Conservation (phyloP, 805 yeast species). For the Cyberlindnera samutprakarnensis region DNA sequence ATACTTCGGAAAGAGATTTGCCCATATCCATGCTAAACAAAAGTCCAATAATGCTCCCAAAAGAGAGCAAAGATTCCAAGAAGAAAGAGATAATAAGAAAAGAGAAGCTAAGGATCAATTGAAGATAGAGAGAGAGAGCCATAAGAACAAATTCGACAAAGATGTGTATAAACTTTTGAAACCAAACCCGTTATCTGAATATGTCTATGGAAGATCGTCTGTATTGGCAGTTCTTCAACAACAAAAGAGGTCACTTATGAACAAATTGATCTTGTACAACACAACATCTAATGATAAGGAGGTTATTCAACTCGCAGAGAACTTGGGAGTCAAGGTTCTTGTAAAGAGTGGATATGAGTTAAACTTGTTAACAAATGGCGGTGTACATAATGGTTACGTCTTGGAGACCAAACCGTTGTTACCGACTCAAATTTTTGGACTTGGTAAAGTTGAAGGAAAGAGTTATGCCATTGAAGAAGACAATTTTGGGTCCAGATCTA, state of each 20-base stretch:
- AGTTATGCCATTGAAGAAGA: constrained; percentile 18
- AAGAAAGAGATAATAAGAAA: constrained; percentile 11
- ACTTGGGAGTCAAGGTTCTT: constrained; percentile 13
- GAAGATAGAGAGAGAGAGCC: constrained; percentile 11
- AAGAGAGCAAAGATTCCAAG: constrained; percentile 16
- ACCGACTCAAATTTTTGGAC: constrained; percentile 22
- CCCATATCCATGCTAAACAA: constrained; percentile 53
- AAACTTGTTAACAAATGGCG: constrained; percentile 53
- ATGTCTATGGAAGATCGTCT: constrained; percentile 69
- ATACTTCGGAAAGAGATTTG: constrained; percentile 55
- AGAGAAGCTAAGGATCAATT: constrained; percentile 3
- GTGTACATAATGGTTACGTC: constrained; percentile 77
- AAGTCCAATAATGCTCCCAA: constrained; percentile 11
- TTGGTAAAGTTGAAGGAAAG: constrained; percentile 16
- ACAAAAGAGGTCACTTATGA: constrained; percentile 44
- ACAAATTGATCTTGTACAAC: constrained; percentile 42
- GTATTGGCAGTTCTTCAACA: constrained; percentile 63
- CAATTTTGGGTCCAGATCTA: constrained; percentile 21
- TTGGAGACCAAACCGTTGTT: constrained; percentile 53
- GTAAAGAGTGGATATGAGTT: constrained; percentile 36
- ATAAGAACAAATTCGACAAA: constrained; percentile 11
- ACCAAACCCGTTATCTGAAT: constrained; percentile 50
- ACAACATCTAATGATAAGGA: constrained; percentile 27
- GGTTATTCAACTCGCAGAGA: constrained; percentile 40
- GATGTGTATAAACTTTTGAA: constrained; percentile 18